Conservation (phyloP, 2,329 filamentous ascomycete species). For the Orbilia blumenaviensis region DNA sequence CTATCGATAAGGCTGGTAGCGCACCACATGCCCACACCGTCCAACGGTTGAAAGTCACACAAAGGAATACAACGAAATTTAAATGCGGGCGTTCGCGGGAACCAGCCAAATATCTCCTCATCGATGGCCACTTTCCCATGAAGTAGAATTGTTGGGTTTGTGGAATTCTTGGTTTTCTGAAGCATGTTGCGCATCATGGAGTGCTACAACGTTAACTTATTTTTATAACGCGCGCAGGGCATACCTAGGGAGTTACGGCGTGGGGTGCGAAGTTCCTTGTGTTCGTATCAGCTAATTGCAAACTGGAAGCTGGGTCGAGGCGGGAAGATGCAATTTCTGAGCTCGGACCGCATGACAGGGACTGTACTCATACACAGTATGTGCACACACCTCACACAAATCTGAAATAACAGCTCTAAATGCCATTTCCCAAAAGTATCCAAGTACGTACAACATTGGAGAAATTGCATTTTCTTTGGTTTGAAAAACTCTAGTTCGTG, state of each 20-base stretch:
- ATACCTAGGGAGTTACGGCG: too few species aligned
- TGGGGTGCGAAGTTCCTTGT: background rate
- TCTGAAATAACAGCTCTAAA: too few species aligned
- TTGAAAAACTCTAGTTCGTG: too few species aligned
- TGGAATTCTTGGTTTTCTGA: background rate
- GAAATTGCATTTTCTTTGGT: too few species aligned
- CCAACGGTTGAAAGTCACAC: slow-evolving; percentile 1
- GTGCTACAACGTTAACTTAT: slow-evolving; percentile 2
- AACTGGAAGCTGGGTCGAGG: background rate
- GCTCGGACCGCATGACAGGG: slow-evolving; percentile 19
- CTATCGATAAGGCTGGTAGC: background rate
- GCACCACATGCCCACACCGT: background rate
- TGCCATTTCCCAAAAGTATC: too few species aligned
- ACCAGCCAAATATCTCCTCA: too few species aligned
- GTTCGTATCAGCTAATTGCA: background rate
- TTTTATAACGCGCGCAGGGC: background rate
- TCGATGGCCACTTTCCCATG: too few species aligned
- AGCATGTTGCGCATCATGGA: background rate
- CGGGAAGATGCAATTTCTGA: slow-evolving; percentile 17
- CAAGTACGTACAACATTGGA: too few species aligned
- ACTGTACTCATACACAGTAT: background rate
- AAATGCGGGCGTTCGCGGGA: slow-evolving; percentile 13
- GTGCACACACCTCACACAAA: too few species aligned
- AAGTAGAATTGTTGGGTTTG: background rate
- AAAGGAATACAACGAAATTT: background rate